Percentiles rank a stretch among this genome's conserved stretches.
phyloP scores from a whole-genome alignment of 1,284 basidiomycete species.

The Fistulinella cinereoalba region DNA sequence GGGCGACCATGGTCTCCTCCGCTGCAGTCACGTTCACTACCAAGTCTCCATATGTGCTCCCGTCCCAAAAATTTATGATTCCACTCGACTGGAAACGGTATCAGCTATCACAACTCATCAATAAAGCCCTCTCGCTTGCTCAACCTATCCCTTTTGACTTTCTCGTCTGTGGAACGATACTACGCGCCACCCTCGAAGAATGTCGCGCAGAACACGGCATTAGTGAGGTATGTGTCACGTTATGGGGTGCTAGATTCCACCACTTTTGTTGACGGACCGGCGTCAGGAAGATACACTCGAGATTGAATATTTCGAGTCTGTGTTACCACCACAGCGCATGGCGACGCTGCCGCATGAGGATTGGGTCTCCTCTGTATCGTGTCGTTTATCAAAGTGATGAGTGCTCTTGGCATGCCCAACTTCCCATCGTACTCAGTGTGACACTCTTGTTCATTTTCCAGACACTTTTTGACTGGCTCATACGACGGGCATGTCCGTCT shows the following conservation, averaged over 20 bases:
- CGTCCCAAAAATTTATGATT: conserved; percentile 91
- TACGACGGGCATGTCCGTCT: conserved; percentile 78
- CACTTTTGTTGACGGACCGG: conserved; percentile 12
- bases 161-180: conserved; percentile 78
- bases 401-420: conserved; percentile 18
- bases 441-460: conserved; percentile 24
- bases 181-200: conserved; percentile 71
- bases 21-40: conserved; percentile 77
- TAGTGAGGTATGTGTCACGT: conserved; percentile 19
- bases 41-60: conserved; percentile 77
- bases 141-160: conserved; percentile 93
- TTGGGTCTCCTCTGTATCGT: conserved; percentile 88
- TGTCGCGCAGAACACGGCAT: conserved; percentile 41
- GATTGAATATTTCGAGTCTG: conserved; percentile 91
- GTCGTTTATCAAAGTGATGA: conserved; percentile 60
- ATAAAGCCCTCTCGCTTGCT: conserved; percentile 81
- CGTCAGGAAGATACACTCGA: conserved; percentile 82
- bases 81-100: conserved; percentile 89
- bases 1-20: conserved; percentile 11
- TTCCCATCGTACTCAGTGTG: not conserved
- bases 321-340: conserved; percentile 86
- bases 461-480: conserved; percentile 75
- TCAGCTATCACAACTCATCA: conserved; percentile 97
- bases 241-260: not conserved
- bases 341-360: conserved; percentile 86